A percentile compares a stretch with the other conserved stretches of the same genome.
Evolutionary conservation across 257 asterid genomes (phyloP).

Genomic region (Gardenia jasminoides): DNA sequence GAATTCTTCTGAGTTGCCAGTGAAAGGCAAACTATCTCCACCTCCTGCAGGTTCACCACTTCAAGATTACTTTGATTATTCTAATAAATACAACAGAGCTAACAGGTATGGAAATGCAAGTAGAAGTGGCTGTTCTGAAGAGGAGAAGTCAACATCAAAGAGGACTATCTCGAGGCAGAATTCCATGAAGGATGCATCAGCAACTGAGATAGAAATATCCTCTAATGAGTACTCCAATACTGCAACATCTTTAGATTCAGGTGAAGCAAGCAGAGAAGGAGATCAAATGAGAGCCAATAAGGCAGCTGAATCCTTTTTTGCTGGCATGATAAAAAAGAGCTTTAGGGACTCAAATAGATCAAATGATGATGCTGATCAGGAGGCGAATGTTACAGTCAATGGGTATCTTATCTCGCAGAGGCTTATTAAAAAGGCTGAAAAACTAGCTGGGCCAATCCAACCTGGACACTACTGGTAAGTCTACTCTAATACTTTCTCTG

Average conservation of each 20-base stretch:
- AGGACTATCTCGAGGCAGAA: constrained; percentile 33
- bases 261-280: constrained; percentile 51
- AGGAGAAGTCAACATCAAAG: constrained; percentile 31
- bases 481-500: constrained; percentile 2
- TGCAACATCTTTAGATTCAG: constrained; percentile 72
- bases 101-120: constrained; percentile 41
- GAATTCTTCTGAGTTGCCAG: constrained; percentile 28
- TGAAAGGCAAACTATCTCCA: constrained; percentile 35
- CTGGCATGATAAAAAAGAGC: constrained; percentile 51
- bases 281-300: constrained; percentile 39
- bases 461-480: constrained; percentile 91
- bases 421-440: constrained; percentile 69
- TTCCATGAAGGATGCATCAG: constrained; percentile 42
- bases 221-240: constrained; percentile 72
- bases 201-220: constrained; percentile 78
- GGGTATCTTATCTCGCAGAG: constrained; percentile 62
- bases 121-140: constrained; percentile 49
- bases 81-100: constrained; percentile 43
- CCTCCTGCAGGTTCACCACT: constrained; percentile 62
- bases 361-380: constrained; percentile 34
- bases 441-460: constrained; percentile 68
- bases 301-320: constrained; percentile 48
- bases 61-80: constrained; percentile 63
- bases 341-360: constrained; percentile 40
- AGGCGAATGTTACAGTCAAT: constrained; percentile 57